phyloP scores from a whole-genome alignment of 768 basidiomycete genomes.

The Tubosaeta sp. region DNA sequence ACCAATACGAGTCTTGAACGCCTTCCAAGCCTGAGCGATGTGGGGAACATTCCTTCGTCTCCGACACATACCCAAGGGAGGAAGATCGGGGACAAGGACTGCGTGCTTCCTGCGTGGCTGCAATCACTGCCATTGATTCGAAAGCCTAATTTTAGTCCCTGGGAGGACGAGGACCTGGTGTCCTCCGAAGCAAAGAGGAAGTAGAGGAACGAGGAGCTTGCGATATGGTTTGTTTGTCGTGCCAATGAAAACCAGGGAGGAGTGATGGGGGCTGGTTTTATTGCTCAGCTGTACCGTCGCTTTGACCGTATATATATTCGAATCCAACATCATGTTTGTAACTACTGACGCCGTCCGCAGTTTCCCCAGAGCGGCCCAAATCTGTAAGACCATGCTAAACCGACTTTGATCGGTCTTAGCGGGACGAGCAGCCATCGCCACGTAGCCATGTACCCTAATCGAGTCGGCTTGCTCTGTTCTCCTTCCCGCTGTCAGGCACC shows the following conservation, averaged over 20 bases:
- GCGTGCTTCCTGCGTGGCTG: conserved; percentile 61
- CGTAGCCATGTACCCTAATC: background rate
- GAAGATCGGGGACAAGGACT: conserved; percentile 22
- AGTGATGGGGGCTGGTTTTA: conserved; percentile 18
- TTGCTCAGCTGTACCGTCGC: conserved; percentile 19
- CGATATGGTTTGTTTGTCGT: conserved; percentile 12
- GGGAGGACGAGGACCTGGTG: conserved; percentile 65
- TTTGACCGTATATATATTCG: conserved; percentile 28
- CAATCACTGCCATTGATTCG: conserved; percentile 59
- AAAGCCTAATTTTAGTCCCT: conserved; percentile 76
- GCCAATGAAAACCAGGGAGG: conserved; percentile 9
- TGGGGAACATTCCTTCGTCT: conserved; percentile 68
- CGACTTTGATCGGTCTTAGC: background rate
- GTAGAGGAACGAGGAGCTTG: conserved; percentile 14
- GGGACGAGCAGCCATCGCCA: background rate
- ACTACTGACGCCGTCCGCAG: conserved; percentile 1
- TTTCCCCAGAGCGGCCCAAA: conserved; percentile 5
- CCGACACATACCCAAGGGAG: conserved; percentile 41
- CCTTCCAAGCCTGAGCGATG: conserved; percentile 73
- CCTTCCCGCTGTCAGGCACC: background rate
- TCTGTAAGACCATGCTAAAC: background rate
- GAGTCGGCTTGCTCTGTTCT: background rate
- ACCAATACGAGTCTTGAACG: conserved; percentile 74
- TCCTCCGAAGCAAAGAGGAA: conserved; percentile 16
- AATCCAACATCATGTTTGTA: conserved; percentile 26